Conservation (phyloP, 1,284 basidiomycete genomes). For the Heliocybe sulcata region DNA sequence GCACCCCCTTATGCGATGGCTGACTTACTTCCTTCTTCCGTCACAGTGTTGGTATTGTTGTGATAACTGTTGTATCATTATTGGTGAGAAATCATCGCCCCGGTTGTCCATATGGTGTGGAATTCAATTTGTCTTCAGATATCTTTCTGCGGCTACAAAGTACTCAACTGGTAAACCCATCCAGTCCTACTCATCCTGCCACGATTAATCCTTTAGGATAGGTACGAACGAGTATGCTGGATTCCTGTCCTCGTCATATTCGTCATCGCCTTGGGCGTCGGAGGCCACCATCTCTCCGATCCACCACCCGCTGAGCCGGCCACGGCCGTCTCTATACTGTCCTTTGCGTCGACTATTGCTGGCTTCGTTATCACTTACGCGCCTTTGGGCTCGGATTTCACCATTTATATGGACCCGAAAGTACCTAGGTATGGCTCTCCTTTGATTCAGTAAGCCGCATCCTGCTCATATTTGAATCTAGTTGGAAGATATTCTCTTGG, state of each 20-base stretch:
- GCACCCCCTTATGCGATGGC: background rate
- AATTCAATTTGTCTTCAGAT: conserved; percentile 32
- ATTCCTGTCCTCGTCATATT: conserved; percentile 74
- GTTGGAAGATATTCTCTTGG: conserved; percentile 64
- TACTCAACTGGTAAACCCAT: conserved; percentile 53
- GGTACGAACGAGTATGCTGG: conserved; percentile 76
- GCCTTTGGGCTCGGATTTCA: conserved; percentile 66
- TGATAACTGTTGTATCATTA: conserved; percentile 68
- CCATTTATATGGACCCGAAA: conserved; percentile 53
- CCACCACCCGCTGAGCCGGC: conserved; percentile 38
- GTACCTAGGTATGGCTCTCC: conserved; percentile 41
- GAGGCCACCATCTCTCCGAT: conserved; percentile 55
- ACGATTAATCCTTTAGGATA: conserved; percentile 15
- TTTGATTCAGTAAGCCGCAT: background rate
- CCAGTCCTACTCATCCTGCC: background rate
- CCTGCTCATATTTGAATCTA: conserved; percentile 18
- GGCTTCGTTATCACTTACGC: conserved; percentile 71
- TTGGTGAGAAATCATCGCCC: too few relatives aligned
- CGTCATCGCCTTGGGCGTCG: conserved; percentile 68
- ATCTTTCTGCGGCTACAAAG: conserved; percentile 74
- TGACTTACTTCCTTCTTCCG: conserved; percentile 6
- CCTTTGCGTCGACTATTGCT: conserved; percentile 63
- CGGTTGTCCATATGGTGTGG: too few relatives aligned
- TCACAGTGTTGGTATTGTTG: conserved; percentile 1
- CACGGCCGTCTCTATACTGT: conserved; percentile 44